Evolutionary conservation across 2,329 filamentous ascomycete species (phyloP), one percentile per base, ranked within the genome.

Genomic region (Neofusicoccum laricinum): DNA sequence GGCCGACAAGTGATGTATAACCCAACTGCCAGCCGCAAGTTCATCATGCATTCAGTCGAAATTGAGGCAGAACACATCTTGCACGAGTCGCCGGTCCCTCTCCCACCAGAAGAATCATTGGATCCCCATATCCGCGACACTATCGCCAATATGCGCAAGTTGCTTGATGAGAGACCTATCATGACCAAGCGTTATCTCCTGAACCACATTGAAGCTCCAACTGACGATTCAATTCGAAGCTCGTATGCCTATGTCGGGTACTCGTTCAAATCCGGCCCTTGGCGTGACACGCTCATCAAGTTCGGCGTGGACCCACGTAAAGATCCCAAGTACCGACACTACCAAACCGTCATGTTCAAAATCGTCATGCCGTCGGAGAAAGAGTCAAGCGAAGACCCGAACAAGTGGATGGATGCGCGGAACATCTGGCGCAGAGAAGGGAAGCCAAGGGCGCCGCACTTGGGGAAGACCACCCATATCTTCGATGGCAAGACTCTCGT

Each of bases 191-290:
- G 94, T 19, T 90, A 90, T 2, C 82, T 97, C 14, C 84, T 90
- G 70, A 97, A 97, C 76, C 84, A 85, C 61, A 82, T 97, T 34
- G 77, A 78, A 38, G 77, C 78, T 67, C 79, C 83, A 55, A 81
- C 82, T 65, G 81, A 83, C 30, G 81, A 82, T 61, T 77, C 80
- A 17, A 79, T 97, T 66, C 90, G 92, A 70, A 85, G 90, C 72
- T 91, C 91, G 51, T 85, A 93, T 61, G 90, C 92, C 67, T 94
- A 95, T 71, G 88, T 92, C 4, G 93, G 91, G 8, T 99, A 97
- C 78, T 92, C 93, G 77, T 97, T 98, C 82, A 90, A 90, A 65
- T 92, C 90, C 21, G 95, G 95, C 0, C 93, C 95, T 0, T 99
- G 92, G 90, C 86, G 92, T 67, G 93, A 98, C 75, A 89, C 91